Base-by-base conservation (phyloP, 1,284 basidiomycete species). In the Chondrostereum purpureum region DNA sequence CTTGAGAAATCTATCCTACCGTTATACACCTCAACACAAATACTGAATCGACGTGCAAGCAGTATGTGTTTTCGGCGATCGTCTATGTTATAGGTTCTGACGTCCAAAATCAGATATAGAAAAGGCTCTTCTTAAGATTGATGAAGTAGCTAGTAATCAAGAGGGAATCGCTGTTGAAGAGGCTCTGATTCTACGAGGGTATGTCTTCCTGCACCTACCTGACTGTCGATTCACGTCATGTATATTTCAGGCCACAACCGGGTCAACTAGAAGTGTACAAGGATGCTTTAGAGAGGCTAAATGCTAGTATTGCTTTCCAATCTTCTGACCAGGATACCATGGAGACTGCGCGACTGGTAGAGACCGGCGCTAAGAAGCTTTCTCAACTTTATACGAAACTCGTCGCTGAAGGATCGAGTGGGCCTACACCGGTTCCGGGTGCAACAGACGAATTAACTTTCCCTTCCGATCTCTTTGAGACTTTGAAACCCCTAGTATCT, bases 1-100 rank as follows among this genome's bases (percentile, higher is more conserved):
- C 71, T 90, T 20, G 88, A 89, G 56, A 90, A 88, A 55, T 83
- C 85, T 3, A 88, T 90, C 46, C 61, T 84, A 13, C 87, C 87
- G 0, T 60, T 90, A 12, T 87, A 90, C 54, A 76, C 71, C 2
- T 81, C 83, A 1, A 82, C 86, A 0, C 83, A 88, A 57, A 67
- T 81, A n/a, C 61, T 90, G 46, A 88, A 84, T 44, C 69, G 75
- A 53, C 65, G 88, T 40, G 75, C 77, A 8, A 76, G 73, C 40
- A 89, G 86, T 85, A 51, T 22, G 81, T 68, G 17, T 8, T 31
- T n/a, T 16, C 5, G 18, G 6, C 12, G 35, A 21, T 24, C 18
- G 23, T 19, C 27, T 35, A 23, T 22, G n/a, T 36, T 14, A 1
- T 13, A 27, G 8, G 3, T 33, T 13, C 14, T 44, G 17, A 35